Base-by-base conservation (phyloP, 257 asterid genomes). In the Mitragyna speciosa region DNA sequence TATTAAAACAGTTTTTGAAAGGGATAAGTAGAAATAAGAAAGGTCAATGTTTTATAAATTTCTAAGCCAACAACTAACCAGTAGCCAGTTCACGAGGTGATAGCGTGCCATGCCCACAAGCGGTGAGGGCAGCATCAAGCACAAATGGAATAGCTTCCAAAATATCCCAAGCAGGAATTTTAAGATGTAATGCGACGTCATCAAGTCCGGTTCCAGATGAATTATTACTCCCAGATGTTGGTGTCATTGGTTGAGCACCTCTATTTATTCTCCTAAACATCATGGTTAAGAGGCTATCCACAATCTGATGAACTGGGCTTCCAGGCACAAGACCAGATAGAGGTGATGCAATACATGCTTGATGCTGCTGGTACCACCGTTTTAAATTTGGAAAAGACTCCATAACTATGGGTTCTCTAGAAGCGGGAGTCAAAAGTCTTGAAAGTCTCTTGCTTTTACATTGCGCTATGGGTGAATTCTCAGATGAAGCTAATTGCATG, bases 121-220 rank as follows among this genome's bases (percentile, higher is more conserved):
- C 97, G 75, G 99, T 92, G 78, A 96, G 95, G 73, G 98, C 91
- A 85, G 99, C 98, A 87, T 94, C 98, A 86, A 94, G 98, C 79
- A 89, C 97, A 84, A 88, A 96, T n/a, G 99, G 99, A 84, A 92
- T 87, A 82, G 99, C 99, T 81, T 92, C 98, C 52, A 96, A 87
- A 88, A 96, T 96, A 91, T 96, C 98, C 98, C 99, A 96, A 85
- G 98, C 99, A 82, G 99, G 99, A 70, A 92, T 67, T 75, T 89
- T 96, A 79, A 92, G 97, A 80, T 87, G 87, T 76, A 82, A 88
- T 84, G 83, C 83, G 72, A 82, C 78, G 79, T 93, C 97, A 33
- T 96, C 98, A 36, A 80, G 75, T 82, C 90, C 95, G 83, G 96
- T 86, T 78, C 87, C 92, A 77, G 98, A 88, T 20, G 96, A 91